These are phyloP conservation scores for Nemania serpens DNA, from an alignment of 2,329 filamentous ascomycete species.

Conservation along the genomic window DNA sequence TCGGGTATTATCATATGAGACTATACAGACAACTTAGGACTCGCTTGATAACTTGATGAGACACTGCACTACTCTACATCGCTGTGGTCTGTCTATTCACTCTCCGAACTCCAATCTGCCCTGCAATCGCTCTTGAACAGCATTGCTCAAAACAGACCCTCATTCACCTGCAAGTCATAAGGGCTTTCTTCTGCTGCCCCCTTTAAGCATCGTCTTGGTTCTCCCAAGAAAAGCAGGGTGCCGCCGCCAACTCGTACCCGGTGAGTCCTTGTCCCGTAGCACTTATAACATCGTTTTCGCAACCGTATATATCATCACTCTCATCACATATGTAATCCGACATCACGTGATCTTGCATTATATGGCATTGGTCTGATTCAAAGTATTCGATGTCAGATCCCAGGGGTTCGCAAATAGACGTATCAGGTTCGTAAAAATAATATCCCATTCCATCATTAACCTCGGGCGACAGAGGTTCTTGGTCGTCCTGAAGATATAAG, in stretches of 20 bases:
- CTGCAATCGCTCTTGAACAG: not conserved
- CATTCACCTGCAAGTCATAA: not conserved
- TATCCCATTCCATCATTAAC: not conserved
- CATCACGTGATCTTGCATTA: constrained; percentile 2
- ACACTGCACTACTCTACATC: not conserved
- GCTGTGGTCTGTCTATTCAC: not conserved
- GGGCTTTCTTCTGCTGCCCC: not conserved
- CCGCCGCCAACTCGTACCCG: not conserved
- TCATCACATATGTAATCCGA: constrained; percentile 13
- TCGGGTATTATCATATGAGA: no score
- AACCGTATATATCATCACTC: constrained; percentile 4
- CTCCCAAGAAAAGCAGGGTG: not conserved
- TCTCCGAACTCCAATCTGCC: not conserved
- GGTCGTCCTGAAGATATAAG: not conserved
- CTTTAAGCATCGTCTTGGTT: not conserved
- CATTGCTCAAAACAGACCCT: not conserved
- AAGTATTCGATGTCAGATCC: not conserved
- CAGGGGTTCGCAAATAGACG: not conserved
- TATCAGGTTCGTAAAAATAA: not conserved
- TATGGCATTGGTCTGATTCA: not conserved
- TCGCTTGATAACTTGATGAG: not conserved
- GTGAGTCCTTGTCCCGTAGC: not conserved
- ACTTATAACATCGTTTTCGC: not conserved
- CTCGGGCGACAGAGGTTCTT: not conserved
- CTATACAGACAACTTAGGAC: not conserved